Evolutionary conservation across 495 filamentous ascomycete species (phyloP).

Genomic region (Tuber brumale): DNA sequence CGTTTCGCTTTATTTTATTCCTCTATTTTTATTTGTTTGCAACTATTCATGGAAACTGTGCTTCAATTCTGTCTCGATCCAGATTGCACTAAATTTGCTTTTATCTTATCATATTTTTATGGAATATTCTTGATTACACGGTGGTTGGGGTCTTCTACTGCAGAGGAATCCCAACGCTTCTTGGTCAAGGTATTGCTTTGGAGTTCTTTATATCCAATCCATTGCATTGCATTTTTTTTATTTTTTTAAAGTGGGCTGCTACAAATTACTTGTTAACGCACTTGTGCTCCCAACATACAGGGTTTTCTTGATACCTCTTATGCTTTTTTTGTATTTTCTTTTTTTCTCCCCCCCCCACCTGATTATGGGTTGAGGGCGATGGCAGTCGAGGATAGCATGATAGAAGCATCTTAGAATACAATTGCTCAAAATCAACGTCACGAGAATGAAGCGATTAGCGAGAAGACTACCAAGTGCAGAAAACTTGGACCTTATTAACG

Average conservation of each 20-base stretch:
- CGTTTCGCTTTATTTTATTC: background rate
- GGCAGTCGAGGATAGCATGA: background rate
- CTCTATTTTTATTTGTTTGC: constrained; percentile 18
- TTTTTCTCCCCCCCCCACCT: background rate
- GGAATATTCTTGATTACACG: background rate
- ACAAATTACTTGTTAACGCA: background rate
- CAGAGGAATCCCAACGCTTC: background rate
- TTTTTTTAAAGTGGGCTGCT: background rate
- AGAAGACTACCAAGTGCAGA: background rate
- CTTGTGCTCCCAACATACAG: background rate
- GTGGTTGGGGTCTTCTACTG: background rate
- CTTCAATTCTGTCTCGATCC: background rate
- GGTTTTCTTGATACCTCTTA: background rate
- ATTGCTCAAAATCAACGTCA: background rate
- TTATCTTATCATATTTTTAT: no score
- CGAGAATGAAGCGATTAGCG: background rate
- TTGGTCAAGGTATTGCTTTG: background rate
- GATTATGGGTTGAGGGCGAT: background rate
- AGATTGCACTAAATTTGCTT: background rate
- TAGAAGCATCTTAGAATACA: background rate
- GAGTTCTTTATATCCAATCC: background rate
- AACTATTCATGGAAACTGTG: background rate
- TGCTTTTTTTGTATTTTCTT: background rate
- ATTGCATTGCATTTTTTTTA: background rate
- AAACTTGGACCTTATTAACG: background rate